Evolutionary conservation across 768 basidiomycete species (phyloP).

Genomic region (Chalciporus pseudorubinellus): DNA sequence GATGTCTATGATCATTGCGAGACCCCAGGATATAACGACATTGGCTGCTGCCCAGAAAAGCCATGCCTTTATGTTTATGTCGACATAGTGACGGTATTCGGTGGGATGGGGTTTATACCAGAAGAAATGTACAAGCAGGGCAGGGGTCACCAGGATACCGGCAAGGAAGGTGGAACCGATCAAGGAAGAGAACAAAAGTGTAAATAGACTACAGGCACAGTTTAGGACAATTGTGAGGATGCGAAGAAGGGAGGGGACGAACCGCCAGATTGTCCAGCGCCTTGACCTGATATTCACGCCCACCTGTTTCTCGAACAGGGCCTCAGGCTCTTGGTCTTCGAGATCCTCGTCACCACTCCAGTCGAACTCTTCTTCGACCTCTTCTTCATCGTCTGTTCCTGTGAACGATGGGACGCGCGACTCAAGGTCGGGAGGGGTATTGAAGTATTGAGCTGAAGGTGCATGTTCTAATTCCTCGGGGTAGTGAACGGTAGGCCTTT

Average conservation of each 20-base stretch:
- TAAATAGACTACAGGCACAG: slow-evolving; percentile 44
- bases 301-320: slow-evolving; percentile 61
- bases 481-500: slow-evolving; percentile 53
- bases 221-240: not conserved
- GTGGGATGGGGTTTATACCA: slow-evolving; percentile 65
- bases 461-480: slow-evolving; percentile 38
- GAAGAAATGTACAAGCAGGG: slow-evolving; percentile 62
- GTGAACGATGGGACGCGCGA: slow-evolving; percentile 44
- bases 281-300: slow-evolving; percentile 43
- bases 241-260: slow-evolving; percentile 16
- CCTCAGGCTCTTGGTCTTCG: slow-evolving; percentile 64
- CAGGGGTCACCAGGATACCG: slow-evolving; percentile 56
- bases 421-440: slow-evolving; percentile 34
- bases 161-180: slow-evolving; percentile 70
- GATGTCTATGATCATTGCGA: slow-evolving; percentile 70
- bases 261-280: slow-evolving; percentile 58
- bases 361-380: slow-evolving; percentile 58
- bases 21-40: slow-evolving; percentile 73
- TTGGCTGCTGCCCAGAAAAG: slow-evolving; percentile 81
- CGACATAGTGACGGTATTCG: slow-evolving; percentile 55
- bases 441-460: slow-evolving; percentile 18
- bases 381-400: slow-evolving; percentile 59
- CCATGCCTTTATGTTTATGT: slow-evolving; percentile 72
- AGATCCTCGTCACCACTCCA: slow-evolving; percentile 81
- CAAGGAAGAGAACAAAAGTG: slow-evolving; percentile 66